Evolutionary conservation across 2,329 filamentous ascomycete species (phyloP), one percentile per base, ranked within the genome.

Genomic region (Aspergillus latus): DNA sequence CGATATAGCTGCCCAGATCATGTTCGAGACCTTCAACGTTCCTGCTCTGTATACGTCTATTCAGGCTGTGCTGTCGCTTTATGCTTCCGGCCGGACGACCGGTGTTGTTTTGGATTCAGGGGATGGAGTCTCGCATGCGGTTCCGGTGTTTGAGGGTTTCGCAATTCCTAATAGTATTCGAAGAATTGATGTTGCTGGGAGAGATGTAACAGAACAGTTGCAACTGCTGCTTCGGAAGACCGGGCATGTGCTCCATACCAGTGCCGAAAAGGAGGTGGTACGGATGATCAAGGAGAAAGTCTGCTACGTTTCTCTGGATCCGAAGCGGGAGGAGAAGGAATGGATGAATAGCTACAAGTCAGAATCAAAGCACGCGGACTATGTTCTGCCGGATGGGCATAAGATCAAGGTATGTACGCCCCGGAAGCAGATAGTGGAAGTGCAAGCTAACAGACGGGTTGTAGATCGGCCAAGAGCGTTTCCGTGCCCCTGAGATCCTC

Each of bases 21-120:
- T 99, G 55, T 99, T 99, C 76, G 94, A 99, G 78, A 96, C 93
- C 2, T 97, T 97, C 82, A 97, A 97, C 72, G 93, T 97, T 9
- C 94, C 94, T 10, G 94, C 94, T 3, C 82, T 97, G 45, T 96
- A 97, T 78, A 96, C 91, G 55, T 97, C 92, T 2, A 96, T 99
- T 64, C 94, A 99, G 79, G 94, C 94, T 1, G 92, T 97, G 16
- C 84, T 99, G 55, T 97, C 93, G 46, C 80, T 99, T 59, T 99
- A 99, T 76, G 93, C 94, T 54, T 96, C 91, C 54, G 94, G 94
- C 21, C 88, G 94, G 65, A 97, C 94, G 26, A 97, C 94, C 3
- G 94, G 94, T 66, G 92, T 97, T 60, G 94, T 99, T 10, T 83
- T 99, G 46, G 94, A 99, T 74, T 88, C 92, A 15, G 94, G 94